phyloP scores from a whole-genome alignment of 768 basidiomycete species.

The Cyathus striatus region DNA sequence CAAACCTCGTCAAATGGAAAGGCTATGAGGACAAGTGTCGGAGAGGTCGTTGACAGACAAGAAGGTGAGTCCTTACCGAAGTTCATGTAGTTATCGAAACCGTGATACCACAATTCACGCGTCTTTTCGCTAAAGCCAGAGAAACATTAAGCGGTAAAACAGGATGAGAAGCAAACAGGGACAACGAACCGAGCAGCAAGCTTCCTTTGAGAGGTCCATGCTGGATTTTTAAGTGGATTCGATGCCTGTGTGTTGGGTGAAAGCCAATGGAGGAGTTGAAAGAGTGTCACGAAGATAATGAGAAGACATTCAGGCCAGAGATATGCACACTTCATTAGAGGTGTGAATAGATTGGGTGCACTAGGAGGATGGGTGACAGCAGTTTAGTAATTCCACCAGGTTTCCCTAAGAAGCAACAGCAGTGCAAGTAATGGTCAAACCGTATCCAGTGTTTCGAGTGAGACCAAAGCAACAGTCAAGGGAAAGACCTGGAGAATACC shows the following conservation, averaged over 20 bases:
- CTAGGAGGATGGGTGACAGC: too few relatives aligned
- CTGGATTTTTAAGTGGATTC: constrained; percentile 22
- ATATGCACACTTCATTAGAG: constrained; percentile 44
- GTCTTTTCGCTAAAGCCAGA: constrained; percentile 50
- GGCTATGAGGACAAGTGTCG: constrained; percentile 34
- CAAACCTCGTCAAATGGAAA: constrained; percentile 82
- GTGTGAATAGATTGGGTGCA: constrained; percentile 11
- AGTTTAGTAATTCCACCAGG: too few relatives aligned
- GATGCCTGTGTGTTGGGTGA: constrained; percentile 24
- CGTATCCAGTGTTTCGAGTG: too few relatives aligned
- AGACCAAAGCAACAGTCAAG: too few relatives aligned
- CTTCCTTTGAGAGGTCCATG: constrained; percentile 59
- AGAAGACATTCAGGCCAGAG: constrained; percentile 49
- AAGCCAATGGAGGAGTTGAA: constrained; percentile 27
- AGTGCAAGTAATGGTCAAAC: too few relatives aligned
- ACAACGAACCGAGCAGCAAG: constrained; percentile 45
- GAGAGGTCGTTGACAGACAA: constrained; percentile 4
- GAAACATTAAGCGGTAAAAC: not conserved
- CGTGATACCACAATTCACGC: constrained; percentile 85
- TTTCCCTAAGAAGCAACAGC: too few relatives aligned
- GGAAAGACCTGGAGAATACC: too few relatives aligned
- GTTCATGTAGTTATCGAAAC: constrained; percentile 84
- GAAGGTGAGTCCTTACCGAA: constrained; percentile 42
- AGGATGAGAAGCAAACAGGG: not conserved
- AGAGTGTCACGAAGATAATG: constrained; percentile 28